Evolutionary conservation across 1,139 yeast species (phyloP), one percentile per base, ranked within the genome.

Genomic region (Candida tetrigidarum): DNA sequence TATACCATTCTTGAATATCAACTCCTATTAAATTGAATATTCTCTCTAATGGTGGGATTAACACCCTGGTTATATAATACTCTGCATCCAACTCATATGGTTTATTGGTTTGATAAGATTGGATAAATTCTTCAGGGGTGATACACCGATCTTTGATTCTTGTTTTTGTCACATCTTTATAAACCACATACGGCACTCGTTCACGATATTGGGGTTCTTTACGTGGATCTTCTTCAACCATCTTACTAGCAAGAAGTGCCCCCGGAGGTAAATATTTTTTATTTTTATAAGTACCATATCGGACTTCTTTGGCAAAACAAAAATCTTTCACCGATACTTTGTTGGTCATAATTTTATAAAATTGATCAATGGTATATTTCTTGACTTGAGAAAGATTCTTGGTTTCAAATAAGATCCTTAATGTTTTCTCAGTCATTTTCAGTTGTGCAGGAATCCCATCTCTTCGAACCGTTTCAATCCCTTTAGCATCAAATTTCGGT

Each of bases 401-500:
- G 0, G 92, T 81, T 18, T 85, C 86, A 60, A 93, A 93, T 5
- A 93, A 64, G 1, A 83, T 71, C 34, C 86, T 69, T 8, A 93
- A 64, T 0, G 87, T 68, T 49, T 80, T 80, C 50, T 89, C 96
- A 20, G 89, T 83, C 34, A 93, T 83, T 56, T 86, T 86, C 63
- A 82, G 96, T 54, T 88, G 96, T 0, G 96, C 96, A 0, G 96
- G 96, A 14, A 92, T 86, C 0, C 97, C 98, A 64, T 93, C 99
- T 52, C 99, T 71, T 49, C 99, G 65, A 0, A 93, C 87, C 0
- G 98, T 93, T 62, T 93, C 99, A 14, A 90, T 91, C 1, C 99
- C 99, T 56, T 93, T 93, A 2, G 99, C 97, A 67, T 93, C 98
- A 62, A 93, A 92, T 25, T 66, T 76, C 0, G 97, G 90, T 6